phyloP scores from a whole-genome alignment of 495 filamentous ascomycete species.

The Elasticomyces elasticus region DNA sequence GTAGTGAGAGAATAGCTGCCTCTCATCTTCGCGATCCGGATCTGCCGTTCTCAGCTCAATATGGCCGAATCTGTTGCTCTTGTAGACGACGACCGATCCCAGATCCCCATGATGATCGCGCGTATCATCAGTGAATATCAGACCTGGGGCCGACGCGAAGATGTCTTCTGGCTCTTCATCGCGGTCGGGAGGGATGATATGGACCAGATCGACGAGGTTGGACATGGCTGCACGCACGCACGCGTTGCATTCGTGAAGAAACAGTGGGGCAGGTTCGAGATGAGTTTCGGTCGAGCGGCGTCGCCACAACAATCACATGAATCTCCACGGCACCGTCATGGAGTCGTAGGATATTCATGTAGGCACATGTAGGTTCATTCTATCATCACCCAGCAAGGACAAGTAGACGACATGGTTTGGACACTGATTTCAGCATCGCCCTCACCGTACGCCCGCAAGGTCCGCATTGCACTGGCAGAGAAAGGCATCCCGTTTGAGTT shows the following conservation, averaged over 20 bases:
- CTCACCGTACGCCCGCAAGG: constrained; percentile 21
- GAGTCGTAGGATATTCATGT: too few relatives aligned
- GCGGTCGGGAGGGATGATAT: constrained; percentile 11
- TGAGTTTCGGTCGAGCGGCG: not conserved
- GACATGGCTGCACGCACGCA: constrained; percentile 3
- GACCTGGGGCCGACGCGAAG: constrained; percentile 50
- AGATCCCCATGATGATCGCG: constrained; percentile 67
- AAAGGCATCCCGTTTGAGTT: constrained; percentile 22
- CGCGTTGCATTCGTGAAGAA: not conserved
- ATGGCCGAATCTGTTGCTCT: constrained; percentile 35
- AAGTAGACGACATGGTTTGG: not conserved
- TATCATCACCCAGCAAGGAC: not conserved
- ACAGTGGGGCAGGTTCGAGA: not conserved
- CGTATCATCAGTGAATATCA: constrained; percentile 69
- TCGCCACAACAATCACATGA: not conserved
- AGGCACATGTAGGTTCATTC: not conserved
- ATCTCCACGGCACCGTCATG: too few relatives aligned
- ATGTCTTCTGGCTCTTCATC: constrained; percentile 51
- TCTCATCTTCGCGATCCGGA: constrained; percentile 45
- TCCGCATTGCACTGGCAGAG: constrained; percentile 20
- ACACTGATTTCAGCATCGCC: constrained; percentile 11
- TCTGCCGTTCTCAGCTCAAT: constrained; percentile 45
- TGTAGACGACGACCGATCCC: constrained; percentile 53
- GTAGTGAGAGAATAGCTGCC: constrained; percentile 68
- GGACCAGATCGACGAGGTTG: constrained; percentile 14